phyloP scores from a whole-genome alignment of 2,329 filamentous ascomycete genomes.

The Paraphaeosphaeria minitans region DNA sequence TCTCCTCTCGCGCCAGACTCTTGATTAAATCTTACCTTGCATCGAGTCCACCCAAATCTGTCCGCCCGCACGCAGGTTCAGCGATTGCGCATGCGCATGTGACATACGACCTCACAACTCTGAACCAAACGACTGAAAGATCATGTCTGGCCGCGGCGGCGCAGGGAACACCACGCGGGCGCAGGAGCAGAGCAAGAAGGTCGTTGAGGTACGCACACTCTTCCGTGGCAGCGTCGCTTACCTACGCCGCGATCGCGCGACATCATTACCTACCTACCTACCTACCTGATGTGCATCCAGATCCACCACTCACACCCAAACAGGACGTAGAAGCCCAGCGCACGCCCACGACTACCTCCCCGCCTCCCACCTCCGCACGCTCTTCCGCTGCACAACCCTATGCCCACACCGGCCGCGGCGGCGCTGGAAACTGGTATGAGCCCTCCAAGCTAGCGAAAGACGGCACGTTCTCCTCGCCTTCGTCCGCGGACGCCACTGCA shows the following conservation, averaged over 20 bases:
- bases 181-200: conserved; percentile 37
- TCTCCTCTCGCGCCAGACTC: background rate
- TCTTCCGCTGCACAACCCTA: conserved; percentile 42
- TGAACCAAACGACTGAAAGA: background rate
- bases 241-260: too few species aligned
- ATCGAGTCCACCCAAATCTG: too few species aligned
- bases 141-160: conserved; percentile 51
- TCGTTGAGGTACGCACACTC: conserved; percentile 32
- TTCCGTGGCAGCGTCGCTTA: background rate
- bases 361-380: conserved; percentile 16
- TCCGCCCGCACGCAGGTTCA: background rate
- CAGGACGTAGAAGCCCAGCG: conserved; percentile 50
- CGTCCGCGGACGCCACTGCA: conserved; percentile 35
- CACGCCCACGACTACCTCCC: conserved; percentile 20
- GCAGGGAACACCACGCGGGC: conserved; percentile 52
- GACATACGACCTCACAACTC: background rate
- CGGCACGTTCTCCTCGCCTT: conserved; percentile 44
- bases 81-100: too few species aligned
- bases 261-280: too few species aligned
- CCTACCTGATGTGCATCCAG: too few species aligned
- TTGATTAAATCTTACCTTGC: background rate
- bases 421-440: conserved; percentile 55
- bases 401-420: conserved; percentile 53
- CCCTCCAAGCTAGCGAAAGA: conserved; percentile 47
- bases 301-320: conserved; percentile 2